Evolutionary conservation across 2,329 filamentous ascomycete genomes (phyloP), one percentile per base, ranked within the genome.

Genomic region (Botrytis paeoniae): DNA sequence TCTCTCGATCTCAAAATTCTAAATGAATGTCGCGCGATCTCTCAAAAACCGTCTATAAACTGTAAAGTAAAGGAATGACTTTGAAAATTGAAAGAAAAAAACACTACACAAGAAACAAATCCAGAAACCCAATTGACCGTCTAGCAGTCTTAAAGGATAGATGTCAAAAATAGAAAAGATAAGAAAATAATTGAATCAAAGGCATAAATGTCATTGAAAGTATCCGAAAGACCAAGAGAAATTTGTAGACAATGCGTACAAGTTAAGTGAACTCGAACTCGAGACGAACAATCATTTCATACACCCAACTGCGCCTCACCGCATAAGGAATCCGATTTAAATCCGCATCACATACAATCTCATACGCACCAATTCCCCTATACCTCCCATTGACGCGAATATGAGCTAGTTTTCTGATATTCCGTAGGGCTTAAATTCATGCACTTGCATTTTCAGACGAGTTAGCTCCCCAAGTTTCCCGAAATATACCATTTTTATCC

Each of bases 11-110:
- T 64, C n/a, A 48, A 18, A 39, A 16, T 14, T 48, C 10, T 5
- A 64, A 64, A 65, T 65, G 41, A 65, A 65, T 48, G 29, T n/a
- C 63, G 29, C 32, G 22, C 29, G 43, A 51, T 65, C 29, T 51
- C 29, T 37, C 63, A 48, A 65, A 51, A 18, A 51, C 35, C 63
- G 43, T 22, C 63, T 22, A 16, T 29, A n/a, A 43, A 43, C 16
- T 20, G 1, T 22, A 65, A 65, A 48, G 41, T 51, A 48, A 65
- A 65, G 35, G 43, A 65, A 65, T 65, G 63, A 48, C 41, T 65
- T 65, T 64, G 41, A 45, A 64, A 64, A 32, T 32, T 45, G 10
- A 37, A 25, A 18, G 12, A 18, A 18, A 22, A 45, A 16, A 63
- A 43, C 43, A 29, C 7, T 35, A 61, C 59, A 61, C 22, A 39